Evolutionary conservation across 371 early-diverging fungal species (phyloP).

Genomic region (Lichtheimia ornata): DNA sequence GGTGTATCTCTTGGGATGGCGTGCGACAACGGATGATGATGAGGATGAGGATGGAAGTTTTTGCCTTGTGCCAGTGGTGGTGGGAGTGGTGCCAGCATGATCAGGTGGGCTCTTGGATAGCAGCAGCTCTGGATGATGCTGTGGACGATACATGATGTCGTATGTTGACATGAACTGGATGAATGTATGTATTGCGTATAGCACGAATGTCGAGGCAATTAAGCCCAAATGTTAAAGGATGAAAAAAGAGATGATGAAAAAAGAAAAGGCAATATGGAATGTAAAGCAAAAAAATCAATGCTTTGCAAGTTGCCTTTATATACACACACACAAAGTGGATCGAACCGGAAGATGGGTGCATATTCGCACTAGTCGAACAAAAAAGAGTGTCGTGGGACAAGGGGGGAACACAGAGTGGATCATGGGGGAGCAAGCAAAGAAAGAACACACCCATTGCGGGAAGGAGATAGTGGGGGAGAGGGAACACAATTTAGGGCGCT

Average conservation of each 20-base stretch:
- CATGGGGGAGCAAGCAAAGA: background rate
- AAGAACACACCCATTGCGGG: too few species aligned
- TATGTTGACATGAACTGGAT: background rate
- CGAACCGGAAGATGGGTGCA: background rate
- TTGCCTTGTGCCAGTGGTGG: background rate
- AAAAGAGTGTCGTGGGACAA: constrained; percentile 3
- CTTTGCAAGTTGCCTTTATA: background rate
- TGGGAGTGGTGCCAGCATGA: background rate
- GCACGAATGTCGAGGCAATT: background rate
- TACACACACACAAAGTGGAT: too few species aligned
- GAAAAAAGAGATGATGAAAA: background rate
- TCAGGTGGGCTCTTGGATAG: constrained; percentile 6
- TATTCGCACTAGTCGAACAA: background rate
- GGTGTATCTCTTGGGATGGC: constrained; percentile 26
- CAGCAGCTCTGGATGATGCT: constrained; percentile 9
- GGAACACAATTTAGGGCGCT: background rate
- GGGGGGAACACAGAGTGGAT: constrained; percentile 1
- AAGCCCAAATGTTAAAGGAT: background rate
- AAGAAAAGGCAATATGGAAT: background rate
- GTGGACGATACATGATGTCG: constrained; percentile 7
- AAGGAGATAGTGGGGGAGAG: background rate
- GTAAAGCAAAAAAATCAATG: background rate
- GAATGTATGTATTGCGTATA: background rate
- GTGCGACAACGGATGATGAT: background rate
- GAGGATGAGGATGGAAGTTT: constrained; percentile 3